Evolutionary conservation across 345 rosid genomes (phyloP), one percentile per base, ranked within the genome.

Genomic region (Turnera subulata): DNA sequence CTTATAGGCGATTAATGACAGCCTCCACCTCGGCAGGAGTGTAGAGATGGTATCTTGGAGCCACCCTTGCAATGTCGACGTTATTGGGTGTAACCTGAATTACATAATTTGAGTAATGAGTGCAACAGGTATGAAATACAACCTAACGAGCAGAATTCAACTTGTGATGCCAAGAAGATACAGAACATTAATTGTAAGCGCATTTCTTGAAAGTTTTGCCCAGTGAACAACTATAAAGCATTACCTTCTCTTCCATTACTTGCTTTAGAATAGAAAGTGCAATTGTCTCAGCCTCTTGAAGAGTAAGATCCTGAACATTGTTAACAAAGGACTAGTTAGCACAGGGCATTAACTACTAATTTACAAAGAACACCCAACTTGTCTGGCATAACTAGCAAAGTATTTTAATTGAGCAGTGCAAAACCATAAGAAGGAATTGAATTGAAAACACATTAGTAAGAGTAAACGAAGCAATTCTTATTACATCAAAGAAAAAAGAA

Each of bases 221-320:
- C 6, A 29, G 11, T 21, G 35, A 49, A 23, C 16, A n/a, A n/a
- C n/a, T n/a, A 52, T 22, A 38, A 25, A 33, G 14, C 48, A 43
- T 26, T 71, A 88, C 98, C 93, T 86, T 92, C 45, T 92, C 98
- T 69, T 92, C 98, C 98, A 92, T 92, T 18, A 92, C 98, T 84
- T 92, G 98, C 83, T 92, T 92, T 37, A 92, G 71, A 67, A 92
- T 89, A 26, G 96, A 84, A 9, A 92, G 78, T 18, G 98, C 95
- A 45, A 92, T 83, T 1, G 82, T 82, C 77, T 92, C 98, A 1
- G 98, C 98, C 62, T 92, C 98, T 65, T 35, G 76, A 52, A 92
- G 89, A 56, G 95, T 72, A 59, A 89, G 57, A 22, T 92, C 98
- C 96, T 91, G 78, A 49, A 64, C 45, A 56, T 21, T 6, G 55